Evolutionary conservation across 768 basidiomycete genomes (phyloP).

Genomic region (Lepiota subincarnata): DNA sequence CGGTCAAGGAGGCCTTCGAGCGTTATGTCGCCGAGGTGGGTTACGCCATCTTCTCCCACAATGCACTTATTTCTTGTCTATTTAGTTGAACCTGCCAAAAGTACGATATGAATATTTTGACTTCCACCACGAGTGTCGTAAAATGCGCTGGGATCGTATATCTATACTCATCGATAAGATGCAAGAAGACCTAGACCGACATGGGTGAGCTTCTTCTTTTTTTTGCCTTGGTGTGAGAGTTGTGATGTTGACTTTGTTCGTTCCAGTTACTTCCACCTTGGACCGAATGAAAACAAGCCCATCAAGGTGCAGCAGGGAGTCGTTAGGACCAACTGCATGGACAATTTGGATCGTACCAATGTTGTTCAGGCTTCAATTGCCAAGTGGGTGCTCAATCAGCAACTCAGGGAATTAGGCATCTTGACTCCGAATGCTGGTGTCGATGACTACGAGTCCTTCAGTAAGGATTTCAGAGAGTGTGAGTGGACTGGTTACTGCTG

Average conservation of each 20-base stretch:
- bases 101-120: constrained; percentile 94
- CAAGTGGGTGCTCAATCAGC: constrained; percentile 76
- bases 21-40: constrained; percentile 61
- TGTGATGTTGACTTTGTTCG: not conserved
- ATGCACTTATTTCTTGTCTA: not conserved
- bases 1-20: constrained; percentile 95
- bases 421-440: constrained; percentile 66
- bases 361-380: constrained; percentile 92
- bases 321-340: constrained; percentile 97
- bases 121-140: constrained; percentile 92
- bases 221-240: not conserved
- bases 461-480: constrained; percentile 87
- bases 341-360: constrained; percentile 93
- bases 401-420: constrained; percentile 71
- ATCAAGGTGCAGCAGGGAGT: constrained; percentile 66
- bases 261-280: constrained; percentile 73
- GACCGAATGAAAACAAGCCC: constrained; percentile 41
- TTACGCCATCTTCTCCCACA: not conserved
- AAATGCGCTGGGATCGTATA: constrained; percentile 95
- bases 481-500: constrained; percentile 23
- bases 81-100: constrained; percentile 56
- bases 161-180: constrained; percentile 74
- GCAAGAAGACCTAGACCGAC: constrained; percentile 59
- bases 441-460: constrained; percentile 78
- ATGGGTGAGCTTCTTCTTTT: constrained; percentile 49